Evolutionary conservation across 2,329 filamentous ascomycete genomes (phyloP), one percentile per base, ranked within the genome.

Genomic region (Ophiostoma australiae): DNA sequence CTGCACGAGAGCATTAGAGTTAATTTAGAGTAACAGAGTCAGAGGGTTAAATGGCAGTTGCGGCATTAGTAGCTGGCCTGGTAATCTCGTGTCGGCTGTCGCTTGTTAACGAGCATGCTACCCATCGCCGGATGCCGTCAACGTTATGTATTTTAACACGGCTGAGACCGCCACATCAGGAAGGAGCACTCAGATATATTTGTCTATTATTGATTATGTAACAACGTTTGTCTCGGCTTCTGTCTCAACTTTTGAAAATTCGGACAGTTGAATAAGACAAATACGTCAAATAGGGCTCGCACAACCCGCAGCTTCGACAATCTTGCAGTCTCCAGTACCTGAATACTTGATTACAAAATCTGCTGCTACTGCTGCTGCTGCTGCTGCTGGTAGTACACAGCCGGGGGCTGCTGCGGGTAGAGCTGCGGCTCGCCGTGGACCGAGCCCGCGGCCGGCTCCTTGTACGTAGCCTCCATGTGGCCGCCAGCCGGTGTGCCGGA

Each of bases 1-100:
- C 27, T 31, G n/a, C 52, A 27, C 52, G 52, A 58, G 52, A 58
- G 27, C 52, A 58, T 58, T 58, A 58, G 52, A 58, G 52, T 27
- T 15, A 58, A 7, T 58, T 48, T 58, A 27, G 10, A 11, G 52
- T 48, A 10, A 41, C 15, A 13, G 39, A 41, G 39, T 13, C 11
- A 13, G 27, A 23, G 5, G 2, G 20, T 15, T 1, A 17, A 15
- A 55, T n/a, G n/a, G n/a, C 8, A 58, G 52, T 58, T 58, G 2
- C 23, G 23, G n/a, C 3, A 11, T 6, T 27, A 17, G 52, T n/a
- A 20, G 44, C 44, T 8, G 37, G 11, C n/a, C 44, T 15, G 44
- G 6, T 13, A 20, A 5, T 44, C 17, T 20, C 20, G 5, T 4
- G 44, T 20, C 39, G 15, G 15, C 10, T 41, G 39, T 41, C 39